Evolutionary conservation across 768 basidiomycete genomes (phyloP).

Genomic region (Mycena vitilis): DNA sequence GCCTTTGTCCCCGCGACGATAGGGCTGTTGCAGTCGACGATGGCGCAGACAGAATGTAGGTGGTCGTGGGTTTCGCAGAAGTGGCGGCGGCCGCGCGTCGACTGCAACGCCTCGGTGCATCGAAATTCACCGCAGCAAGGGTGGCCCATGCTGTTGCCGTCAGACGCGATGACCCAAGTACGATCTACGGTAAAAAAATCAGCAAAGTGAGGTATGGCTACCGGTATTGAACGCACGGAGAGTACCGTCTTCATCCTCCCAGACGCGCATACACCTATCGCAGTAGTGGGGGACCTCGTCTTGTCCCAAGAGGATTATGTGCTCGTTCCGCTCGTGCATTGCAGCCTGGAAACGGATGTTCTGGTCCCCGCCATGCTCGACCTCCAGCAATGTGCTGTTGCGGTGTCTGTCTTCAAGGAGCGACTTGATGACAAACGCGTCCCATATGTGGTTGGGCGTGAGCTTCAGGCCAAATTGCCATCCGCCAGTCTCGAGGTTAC

Average conservation of each 20-base stretch:
- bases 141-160: constrained; percentile 36
- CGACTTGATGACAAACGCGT: constrained; percentile 41
- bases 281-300: constrained; percentile 43
- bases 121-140: constrained; percentile 34
- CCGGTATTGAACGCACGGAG: constrained; percentile 6
- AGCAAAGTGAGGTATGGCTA: not conserved
- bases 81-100: constrained; percentile 26
- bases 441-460: constrained; percentile 45
- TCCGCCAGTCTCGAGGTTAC: constrained; percentile 17
- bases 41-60: constrained; percentile 27
- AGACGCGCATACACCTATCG: constrained; percentile 40
- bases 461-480: constrained; percentile 39
- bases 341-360: constrained; percentile 40
- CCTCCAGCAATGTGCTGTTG: constrained; percentile 25
- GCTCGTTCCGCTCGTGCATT: constrained; percentile 40
- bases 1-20: constrained; percentile 14
- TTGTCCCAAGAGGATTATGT: constrained; percentile 41
- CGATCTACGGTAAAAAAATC: not conserved
- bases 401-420: constrained; percentile 41
- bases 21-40: constrained; percentile 28
- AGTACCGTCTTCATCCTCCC: constrained; percentile 26
- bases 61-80: constrained; percentile 34
- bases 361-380: constrained; percentile 42
- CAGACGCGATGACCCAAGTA: constrained; percentile 19
- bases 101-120: constrained; percentile 31